Percentiles rank a stretch among this genome's conserved stretches.
Conservation (phyloP, 352 stramenopile genomes). For the Phytopythium chamaehyphon region DNA sequence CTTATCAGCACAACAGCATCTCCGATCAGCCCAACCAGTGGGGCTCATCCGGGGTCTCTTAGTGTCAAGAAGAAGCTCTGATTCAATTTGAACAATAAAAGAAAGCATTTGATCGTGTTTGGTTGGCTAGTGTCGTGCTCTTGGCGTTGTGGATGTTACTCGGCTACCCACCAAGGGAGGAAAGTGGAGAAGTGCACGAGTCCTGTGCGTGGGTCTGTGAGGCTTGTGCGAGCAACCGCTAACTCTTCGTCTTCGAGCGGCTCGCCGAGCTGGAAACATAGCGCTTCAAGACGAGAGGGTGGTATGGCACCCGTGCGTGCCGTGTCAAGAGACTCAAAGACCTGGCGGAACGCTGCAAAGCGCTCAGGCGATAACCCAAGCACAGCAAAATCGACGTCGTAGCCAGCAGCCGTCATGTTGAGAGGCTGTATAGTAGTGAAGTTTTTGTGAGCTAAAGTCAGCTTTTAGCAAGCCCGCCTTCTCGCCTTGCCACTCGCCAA, state of each 20-base stretch:
- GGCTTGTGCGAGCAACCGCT: slow-evolving; percentile 34
- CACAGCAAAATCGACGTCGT: slow-evolving; percentile 50
- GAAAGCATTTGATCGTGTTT: background rate
- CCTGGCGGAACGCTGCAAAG: slow-evolving; percentile 56
- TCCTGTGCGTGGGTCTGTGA: slow-evolving; percentile 42
- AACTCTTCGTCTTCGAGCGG: slow-evolving; percentile 58
- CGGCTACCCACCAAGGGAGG: slow-evolving; percentile 57
- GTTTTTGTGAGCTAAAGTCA: no score
- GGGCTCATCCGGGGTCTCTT: no score
- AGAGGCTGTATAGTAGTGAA: no score
- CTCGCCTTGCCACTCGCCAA: background rate
- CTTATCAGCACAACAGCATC: slow-evolving; percentile 11
- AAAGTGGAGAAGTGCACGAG: slow-evolving; percentile 67
- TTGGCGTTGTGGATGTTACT: slow-evolving; percentile 12
- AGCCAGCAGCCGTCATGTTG: background rate
- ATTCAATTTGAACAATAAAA: background rate
- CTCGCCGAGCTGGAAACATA: slow-evolving; percentile 59
- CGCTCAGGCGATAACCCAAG: slow-evolving; percentile 41
- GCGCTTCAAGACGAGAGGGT: slow-evolving; percentile 43
- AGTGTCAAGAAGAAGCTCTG: background rate
- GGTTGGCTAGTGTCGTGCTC: background rate
- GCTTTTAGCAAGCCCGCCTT: no score
- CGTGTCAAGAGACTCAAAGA: slow-evolving; percentile 49
- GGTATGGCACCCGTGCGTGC: slow-evolving; percentile 47
- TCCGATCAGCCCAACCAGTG: no score